A percentile compares a stretch with the other conserved stretches of the same genome.
Evolutionary conservation across 164 flowering plant species (phyloP).

Genomic region (Taxillus chinensis): DNA sequence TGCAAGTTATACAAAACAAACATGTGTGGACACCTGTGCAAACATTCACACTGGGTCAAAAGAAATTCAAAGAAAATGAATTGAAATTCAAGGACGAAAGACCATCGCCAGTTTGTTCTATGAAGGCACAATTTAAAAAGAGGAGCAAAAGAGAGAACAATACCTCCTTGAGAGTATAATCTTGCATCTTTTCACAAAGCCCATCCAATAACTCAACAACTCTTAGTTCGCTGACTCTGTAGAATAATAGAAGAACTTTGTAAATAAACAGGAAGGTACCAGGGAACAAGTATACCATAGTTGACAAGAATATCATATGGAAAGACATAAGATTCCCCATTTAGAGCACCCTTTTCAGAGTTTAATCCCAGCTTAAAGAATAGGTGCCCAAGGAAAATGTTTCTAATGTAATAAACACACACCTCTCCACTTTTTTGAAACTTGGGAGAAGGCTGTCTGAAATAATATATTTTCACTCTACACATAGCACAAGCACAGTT

Average conservation of each 20-base stretch:
- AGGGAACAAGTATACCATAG: not conserved
- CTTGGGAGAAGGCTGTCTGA: no score
- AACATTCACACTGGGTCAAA: not conserved
- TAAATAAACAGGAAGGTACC: no score
- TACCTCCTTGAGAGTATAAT: slow-evolving; percentile 85
- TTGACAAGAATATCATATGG: not conserved
- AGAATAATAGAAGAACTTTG: not conserved
- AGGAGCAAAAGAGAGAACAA: not conserved
- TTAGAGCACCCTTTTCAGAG: not conserved
- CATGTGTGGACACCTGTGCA: not conserved
- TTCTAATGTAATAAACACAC: no score
- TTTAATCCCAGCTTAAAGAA: not conserved
- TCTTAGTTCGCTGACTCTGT: slow-evolving; percentile 86
- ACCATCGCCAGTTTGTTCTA: not conserved
- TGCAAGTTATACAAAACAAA: not conserved
- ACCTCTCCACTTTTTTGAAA: no score
- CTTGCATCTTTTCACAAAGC: slow-evolving; percentile 95
- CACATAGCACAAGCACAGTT: no score
- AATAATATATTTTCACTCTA: no score
- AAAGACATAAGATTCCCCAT: no score
- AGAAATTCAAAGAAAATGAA: not conserved
- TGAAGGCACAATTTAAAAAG: not conserved
- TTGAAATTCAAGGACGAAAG: not conserved
- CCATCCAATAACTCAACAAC: slow-evolving; percentile 89
- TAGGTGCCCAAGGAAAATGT: not conserved